These are phyloP conservation scores for Thraustochytrium sp. DNA, from an alignment of 352 stramenopile species.

Conservation along the genomic window DNA sequence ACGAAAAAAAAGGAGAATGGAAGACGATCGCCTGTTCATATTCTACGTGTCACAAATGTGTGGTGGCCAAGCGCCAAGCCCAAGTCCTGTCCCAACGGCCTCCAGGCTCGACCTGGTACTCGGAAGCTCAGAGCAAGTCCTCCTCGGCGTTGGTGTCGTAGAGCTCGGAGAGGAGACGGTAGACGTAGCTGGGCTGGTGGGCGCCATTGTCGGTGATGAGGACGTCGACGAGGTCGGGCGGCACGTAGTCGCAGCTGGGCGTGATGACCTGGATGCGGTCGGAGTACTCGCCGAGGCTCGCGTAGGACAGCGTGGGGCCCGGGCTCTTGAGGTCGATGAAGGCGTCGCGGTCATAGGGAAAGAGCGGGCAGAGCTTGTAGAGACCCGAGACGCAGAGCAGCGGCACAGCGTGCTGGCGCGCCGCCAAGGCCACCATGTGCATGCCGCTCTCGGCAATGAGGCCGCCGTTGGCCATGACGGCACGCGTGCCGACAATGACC, in stretches of 20 bases:
- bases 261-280: slow-evolving; percentile 85
- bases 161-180: slow-evolving; percentile 94
- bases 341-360: slow-evolving; percentile 93
- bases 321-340: slow-evolving; percentile 77
- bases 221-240: slow-evolving; percentile 89
- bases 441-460: slow-evolving; percentile 87
- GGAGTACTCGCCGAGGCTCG: not conserved
- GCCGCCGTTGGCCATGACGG: slow-evolving; percentile 93
- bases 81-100: too few relatives aligned
- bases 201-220: slow-evolving; percentile 96
- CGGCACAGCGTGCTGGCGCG: slow-evolving; percentile 90
- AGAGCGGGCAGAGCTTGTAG: slow-evolving; percentile 96
- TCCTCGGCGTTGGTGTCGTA: slow-evolving; percentile 82
- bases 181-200: slow-evolving; percentile 98
- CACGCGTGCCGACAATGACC: slow-evolving; percentile 85
- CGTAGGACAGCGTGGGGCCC: slow-evolving; percentile 75
- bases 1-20: too few relatives aligned
- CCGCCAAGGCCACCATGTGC: slow-evolving; percentile 89
- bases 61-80: too few relatives aligned
- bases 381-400: slow-evolving; percentile 92
- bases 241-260: slow-evolving; percentile 94
- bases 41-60: too few relatives aligned
- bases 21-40: too few relatives aligned
- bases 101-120: too few relatives aligned
- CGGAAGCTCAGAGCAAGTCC: not conserved